Evolutionary conservation across 768 basidiomycete genomes (phyloP).

Genomic region (Serendipita sp.): DNA sequence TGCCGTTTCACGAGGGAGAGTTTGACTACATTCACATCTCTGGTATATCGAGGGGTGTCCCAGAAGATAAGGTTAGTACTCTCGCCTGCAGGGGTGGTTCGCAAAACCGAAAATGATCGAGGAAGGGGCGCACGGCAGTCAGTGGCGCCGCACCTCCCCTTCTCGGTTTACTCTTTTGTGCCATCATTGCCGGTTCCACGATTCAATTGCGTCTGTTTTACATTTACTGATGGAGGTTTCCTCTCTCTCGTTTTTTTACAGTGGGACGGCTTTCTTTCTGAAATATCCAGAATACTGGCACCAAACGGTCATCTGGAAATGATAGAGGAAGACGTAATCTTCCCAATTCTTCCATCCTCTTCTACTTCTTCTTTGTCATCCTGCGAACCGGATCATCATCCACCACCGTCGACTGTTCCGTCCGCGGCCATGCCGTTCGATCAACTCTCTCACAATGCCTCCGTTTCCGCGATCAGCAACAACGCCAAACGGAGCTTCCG

Average conservation of each 20-base stretch:
- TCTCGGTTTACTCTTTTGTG: not conserved
- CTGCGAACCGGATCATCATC: not conserved
- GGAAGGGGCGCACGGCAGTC: not conserved
- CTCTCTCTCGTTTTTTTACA: not conserved
- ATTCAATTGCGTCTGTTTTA: no score
- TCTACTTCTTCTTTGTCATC: no score
- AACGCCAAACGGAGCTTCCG: not conserved
- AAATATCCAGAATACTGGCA: not conserved
- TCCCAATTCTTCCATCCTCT: not conserved
- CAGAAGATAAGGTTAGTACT: slow-evolving; percentile 1
- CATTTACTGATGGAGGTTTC: no score
- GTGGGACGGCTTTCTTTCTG: not conserved
- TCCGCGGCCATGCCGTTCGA: not conserved
- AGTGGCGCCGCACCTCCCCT: not conserved
- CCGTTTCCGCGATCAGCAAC: not conserved
- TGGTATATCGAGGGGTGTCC: not conserved
- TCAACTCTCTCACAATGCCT: not conserved
- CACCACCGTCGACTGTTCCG: not conserved
- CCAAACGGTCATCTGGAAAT: not conserved
- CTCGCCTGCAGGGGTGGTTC: not conserved
- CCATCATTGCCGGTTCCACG: no score
- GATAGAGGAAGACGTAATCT: slow-evolving; percentile 2
- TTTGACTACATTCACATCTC: slow-evolving; percentile 2
- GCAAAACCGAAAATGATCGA: no score
- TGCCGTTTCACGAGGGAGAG: not conserved